These are phyloP conservation scores for Neofusicoccum laricinum DNA, from an alignment of 2,329 filamentous ascomycete species.

Conservation along the genomic window DNA sequence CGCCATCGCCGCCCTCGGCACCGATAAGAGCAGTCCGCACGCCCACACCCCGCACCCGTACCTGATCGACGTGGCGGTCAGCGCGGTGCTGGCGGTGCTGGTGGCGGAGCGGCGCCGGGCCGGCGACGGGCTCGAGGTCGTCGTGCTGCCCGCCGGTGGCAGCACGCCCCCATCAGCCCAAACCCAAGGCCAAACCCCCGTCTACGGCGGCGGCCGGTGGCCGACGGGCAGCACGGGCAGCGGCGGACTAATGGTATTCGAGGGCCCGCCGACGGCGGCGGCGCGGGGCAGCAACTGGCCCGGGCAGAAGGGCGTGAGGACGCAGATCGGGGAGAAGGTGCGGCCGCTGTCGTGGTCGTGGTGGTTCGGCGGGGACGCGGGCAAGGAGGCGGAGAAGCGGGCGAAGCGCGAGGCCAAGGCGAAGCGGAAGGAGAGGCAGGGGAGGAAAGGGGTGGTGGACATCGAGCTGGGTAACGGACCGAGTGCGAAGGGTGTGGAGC, in stretches of 20 bases:
- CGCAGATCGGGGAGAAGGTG: background rate
- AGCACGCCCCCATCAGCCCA: background rate
- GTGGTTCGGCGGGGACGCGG: conserved; percentile 18
- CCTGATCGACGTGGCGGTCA: conserved; percentile 44
- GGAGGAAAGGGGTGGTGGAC: background rate
- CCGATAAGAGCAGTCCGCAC: conserved; percentile 22
- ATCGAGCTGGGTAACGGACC: conserved; percentile 17
- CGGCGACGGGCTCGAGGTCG: background rate
- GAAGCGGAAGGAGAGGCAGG: background rate
- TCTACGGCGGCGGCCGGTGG: background rate
- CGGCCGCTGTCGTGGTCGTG: background rate
- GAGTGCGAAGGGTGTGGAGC: background rate
- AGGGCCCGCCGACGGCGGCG: conserved; percentile 20
- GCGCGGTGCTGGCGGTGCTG: conserved; percentile 43
- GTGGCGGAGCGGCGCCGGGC: conserved; percentile 43
- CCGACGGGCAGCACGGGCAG: background rate
- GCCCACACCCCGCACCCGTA: conserved; percentile 41
- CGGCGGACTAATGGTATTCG: background rate
- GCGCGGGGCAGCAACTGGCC: conserved; percentile 25
- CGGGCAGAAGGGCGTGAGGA: background rate
- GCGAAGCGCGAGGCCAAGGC: background rate
- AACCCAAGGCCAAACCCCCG: background rate
- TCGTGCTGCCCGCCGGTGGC: background rate
- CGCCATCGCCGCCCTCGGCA: conserved; percentile 26
- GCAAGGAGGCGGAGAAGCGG: background rate